Evolutionary conservation across 805 yeast species (phyloP), one percentile per base, ranked within the genome.

Genomic region (Myxozyma nipponensis): DNA sequence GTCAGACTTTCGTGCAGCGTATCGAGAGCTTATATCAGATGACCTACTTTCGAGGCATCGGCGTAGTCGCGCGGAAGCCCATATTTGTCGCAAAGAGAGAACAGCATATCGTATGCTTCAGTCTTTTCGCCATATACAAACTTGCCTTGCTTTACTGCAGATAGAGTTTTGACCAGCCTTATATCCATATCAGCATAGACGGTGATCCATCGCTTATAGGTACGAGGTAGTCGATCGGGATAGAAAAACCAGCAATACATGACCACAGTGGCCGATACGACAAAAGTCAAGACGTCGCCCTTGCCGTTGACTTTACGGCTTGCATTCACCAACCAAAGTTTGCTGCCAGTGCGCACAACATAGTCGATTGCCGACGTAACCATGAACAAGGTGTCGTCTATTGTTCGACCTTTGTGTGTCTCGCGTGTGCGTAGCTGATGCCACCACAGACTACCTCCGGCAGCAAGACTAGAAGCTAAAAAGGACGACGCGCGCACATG

Each of bases 161-260:
- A 61, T 35, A 75, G 65, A 2, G 66, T 65, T 15, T 60, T 59
- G 2, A 72, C 61, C 10, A 75, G 53, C 35, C 68, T 75, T 23
- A 61, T 62, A 53, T 75, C 78, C 74, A 75, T 72, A 47, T 70
- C 66, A 5, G 79, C 78, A 18, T 77, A 77, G 39, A 69, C 68
- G 2, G 79, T 73, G 57, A 75, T 75, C 79, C 79, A 75, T 44
- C 65, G 64, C 24, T 67, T 62, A 56, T 76, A 75, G 4, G 75
- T 68, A 4, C 70, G 72, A n/a, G 77, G 75, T 35, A 75, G 63
- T 24, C 62, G 54, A 7, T 67, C 65, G 2, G 77, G 78, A 45
- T 63, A 50, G 46, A 54, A 62, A 45, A 65, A 65, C 69, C 69
- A 65, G 22, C 62, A 49, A 44, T 60, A 64, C 68, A 65, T 64